Evolutionary conservation across 2,329 filamentous ascomycete genomes (phyloP).

Genomic region (Alternaria gaisen): DNA sequence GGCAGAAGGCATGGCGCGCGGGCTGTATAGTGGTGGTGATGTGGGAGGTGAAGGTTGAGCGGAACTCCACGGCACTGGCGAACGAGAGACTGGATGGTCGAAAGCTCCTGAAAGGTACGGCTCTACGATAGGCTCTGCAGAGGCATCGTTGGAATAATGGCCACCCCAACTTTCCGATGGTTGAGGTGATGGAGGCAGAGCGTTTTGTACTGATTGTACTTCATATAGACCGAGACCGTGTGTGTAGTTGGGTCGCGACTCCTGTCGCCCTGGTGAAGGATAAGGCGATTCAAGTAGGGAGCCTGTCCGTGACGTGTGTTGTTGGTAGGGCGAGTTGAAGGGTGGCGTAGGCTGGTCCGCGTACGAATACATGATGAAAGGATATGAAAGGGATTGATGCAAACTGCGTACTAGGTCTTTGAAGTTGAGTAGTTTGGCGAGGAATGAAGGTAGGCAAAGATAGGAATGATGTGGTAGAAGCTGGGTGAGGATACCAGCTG

Average conservation of each 20-base stretch:
- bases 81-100: slow-evolving; percentile 44
- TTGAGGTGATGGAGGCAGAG: slow-evolving; percentile 48
- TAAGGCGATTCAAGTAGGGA: slow-evolving; percentile 46
- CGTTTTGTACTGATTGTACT: slow-evolving; percentile 34
- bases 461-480: slow-evolving; percentile 16
- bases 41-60: slow-evolving; percentile 46
- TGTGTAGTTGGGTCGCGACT: slow-evolving; percentile 39
- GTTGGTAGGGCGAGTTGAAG: slow-evolving; percentile 50
- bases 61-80: slow-evolving; percentile 42
- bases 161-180: slow-evolving; percentile 45
- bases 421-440: slow-evolving; percentile 6
- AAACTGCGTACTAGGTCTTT: slow-evolving; percentile 18
- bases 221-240: slow-evolving; percentile 49
- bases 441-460: slow-evolving; percentile 14
- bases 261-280: slow-evolving; percentile 46
- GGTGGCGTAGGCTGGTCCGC: slow-evolving; percentile 45
- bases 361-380: slow-evolving; percentile 34
- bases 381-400: slow-evolving; percentile 12
- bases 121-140: slow-evolving; percentile 42
- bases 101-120: slow-evolving; percentile 45
- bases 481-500: slow-evolving; percentile 27
- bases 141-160: slow-evolving; percentile 38
- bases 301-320: slow-evolving; percentile 35
- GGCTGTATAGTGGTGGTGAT: slow-evolving; percentile 39
- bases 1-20: slow-evolving; percentile 45